Evolutionary conservation across 2,329 filamentous ascomycete species (phyloP).

Genomic region (Hypoxylon rubiginosum): DNA sequence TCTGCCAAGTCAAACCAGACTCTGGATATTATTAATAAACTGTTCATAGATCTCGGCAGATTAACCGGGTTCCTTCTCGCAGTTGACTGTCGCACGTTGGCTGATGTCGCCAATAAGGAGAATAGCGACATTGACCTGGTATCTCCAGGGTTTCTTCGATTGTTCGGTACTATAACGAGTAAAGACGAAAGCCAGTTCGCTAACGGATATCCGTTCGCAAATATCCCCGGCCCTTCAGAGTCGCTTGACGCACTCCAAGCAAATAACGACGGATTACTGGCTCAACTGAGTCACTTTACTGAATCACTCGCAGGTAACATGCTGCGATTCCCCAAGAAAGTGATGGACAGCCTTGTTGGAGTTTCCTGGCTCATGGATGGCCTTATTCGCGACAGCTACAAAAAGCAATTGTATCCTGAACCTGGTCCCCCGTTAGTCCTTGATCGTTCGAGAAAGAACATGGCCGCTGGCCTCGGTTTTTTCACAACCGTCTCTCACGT

Average conservation of each 20-base stretch:
- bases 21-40: conserved; percentile 50
- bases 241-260: conserved; percentile 61
- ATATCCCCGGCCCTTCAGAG: conserved; percentile 51
- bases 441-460: conserved; percentile 51
- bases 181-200: conserved; percentile 52
- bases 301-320: conserved; percentile 57
- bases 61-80: conserved; percentile 66
- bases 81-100: conserved; percentile 61
- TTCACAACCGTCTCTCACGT: conserved; percentile 60
- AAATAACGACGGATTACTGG: conserved; percentile 58
- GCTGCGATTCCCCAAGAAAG: conserved; percentile 59
- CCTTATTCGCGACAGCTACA: conserved; percentile 50
- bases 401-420: conserved; percentile 39
- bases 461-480: conserved; percentile 59
- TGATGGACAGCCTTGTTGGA: conserved; percentile 59
- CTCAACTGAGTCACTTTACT: conserved; percentile 59
- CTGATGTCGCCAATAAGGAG: conserved; percentile 43
- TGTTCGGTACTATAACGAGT: conserved; percentile 57
- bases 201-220: conserved; percentile 52
- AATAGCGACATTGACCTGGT: conserved; percentile 57
- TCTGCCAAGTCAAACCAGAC: conserved; percentile 46
- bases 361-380: conserved; percentile 49
- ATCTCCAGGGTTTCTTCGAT: conserved; percentile 61
- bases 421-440: conserved; percentile 33
- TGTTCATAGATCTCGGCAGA: conserved; percentile 59